Conservation (phyloP, 1,139 yeast species). For the Pneumocystis oryctolagi region DNA sequence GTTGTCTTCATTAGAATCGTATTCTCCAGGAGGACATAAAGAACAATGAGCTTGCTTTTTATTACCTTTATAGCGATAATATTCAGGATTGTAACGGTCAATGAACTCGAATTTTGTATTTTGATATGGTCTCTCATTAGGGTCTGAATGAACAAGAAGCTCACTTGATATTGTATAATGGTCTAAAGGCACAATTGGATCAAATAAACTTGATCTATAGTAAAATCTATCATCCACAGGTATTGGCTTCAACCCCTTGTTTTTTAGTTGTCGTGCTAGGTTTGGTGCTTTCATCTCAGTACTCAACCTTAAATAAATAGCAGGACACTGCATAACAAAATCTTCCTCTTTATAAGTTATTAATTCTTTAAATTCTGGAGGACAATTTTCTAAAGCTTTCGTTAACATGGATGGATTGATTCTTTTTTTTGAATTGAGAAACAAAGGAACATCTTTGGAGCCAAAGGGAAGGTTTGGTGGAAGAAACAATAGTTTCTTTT, state of each 20-base stretch:
- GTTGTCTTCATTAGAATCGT: not conserved
- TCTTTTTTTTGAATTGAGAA: not conserved
- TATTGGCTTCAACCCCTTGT: not conserved
- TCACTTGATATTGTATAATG: not conserved
- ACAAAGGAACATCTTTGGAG: not conserved
- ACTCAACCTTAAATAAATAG: not conserved
- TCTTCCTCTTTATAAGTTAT: not conserved
- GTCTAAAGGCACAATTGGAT: not conserved
- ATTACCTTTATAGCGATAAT: not conserved
- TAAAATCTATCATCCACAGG: not conserved
- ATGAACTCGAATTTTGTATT: not conserved
- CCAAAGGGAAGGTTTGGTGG: not conserved
- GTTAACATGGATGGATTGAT: not conserved
- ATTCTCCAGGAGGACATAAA: not conserved
- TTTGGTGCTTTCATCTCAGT: not conserved
- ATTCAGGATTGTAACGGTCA: not conserved
- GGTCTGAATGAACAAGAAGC: not conserved
- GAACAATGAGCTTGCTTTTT: not conserved
- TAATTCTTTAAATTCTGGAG: not conserved
- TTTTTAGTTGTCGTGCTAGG: not conserved
- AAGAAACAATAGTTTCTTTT: not conserved
- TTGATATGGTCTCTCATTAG: not conserved
- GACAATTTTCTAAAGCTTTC: not conserved
- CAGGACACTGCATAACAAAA: not conserved
- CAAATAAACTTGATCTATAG: not conserved